Conservation (phyloP, 164 flowering plant genomes). For the Santalum album region DNA sequence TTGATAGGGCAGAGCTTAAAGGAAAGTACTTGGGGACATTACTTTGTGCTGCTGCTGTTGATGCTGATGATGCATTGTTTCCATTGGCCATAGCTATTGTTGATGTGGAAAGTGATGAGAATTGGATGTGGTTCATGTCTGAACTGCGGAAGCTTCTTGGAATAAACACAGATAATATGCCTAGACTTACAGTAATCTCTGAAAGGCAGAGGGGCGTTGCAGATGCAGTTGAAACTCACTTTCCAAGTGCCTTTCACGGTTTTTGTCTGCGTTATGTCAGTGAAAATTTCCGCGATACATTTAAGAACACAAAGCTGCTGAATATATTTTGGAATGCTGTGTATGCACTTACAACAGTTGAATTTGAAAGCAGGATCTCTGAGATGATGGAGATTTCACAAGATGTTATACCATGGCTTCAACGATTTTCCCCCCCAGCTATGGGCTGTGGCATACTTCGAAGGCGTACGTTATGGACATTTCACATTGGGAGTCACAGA, state of each 20-base stretch:
- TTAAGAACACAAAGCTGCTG: conserved; percentile 40
- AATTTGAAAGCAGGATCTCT: conserved; percentile 70
- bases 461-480: conserved; percentile 93
- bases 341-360: conserved; percentile 77
- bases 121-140: conserved; percentile 68
- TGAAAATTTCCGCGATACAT: conserved; percentile 50
- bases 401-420: conserved; percentile 76
- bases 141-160: conserved; percentile 77
- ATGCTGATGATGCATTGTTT: conserved; percentile 68
- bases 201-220: conserved; percentile 38
- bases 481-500: conserved; percentile 69
- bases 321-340: conserved; percentile 98
- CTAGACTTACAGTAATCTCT: conserved; percentile 43
- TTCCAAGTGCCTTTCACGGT: conserved; percentile 43
- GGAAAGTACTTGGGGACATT: conserved; percentile 82
- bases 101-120: conserved; percentile 81
- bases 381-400: conserved; percentile 83
- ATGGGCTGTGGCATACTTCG: conserved; percentile 95
- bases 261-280: conserved; percentile 38
- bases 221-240: conserved; percentile 50
- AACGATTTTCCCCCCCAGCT: conserved; percentile 63
- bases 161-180: conserved; percentile 62
- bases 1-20: conserved; percentile 78
- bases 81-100: conserved; percentile 90
- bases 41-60: conserved; percentile 83